Evolutionary conservation across 1,284 basidiomycete species (phyloP), one percentile per base, ranked within the genome.

Genomic region (Entoloma clypeatum): DNA sequence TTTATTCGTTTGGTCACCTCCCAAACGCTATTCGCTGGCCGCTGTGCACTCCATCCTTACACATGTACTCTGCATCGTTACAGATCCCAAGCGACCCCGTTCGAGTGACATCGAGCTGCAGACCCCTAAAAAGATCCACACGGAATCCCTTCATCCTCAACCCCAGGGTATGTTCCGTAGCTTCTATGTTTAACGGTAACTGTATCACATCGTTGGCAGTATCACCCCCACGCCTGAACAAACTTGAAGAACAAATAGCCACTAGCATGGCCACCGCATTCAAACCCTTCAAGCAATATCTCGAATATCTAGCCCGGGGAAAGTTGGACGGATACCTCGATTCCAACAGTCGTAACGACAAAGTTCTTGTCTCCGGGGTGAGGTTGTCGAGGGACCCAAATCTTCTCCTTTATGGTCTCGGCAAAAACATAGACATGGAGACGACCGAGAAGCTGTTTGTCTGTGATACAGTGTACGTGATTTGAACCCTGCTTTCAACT

Each of bases 331-430:
- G 34, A 36, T 36, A 36, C 22, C 34, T 36, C 34, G 34, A 36
- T 24, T 36, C 14, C 3, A 35, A 19, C 26, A 17, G 30, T 35
- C 36, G 19, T 38, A 30, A 37, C 28, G 44, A 36, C 39, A 37
- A 42, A 31, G n/a, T 30, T 25, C n/a, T 10, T 23, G 16, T 11
- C 2, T 13, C 23, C 18, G 28, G 21, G 13, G 31, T 33, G 31
- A 4, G 5, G 7, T 42, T 44, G n/a, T 35, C 33, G 5, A 2
- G 4, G 13, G 19, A 36, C 7, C 45, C 42, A 16, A 44, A 39
- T 41, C 46, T 48, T 44, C 46, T 48, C 34, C 16, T 48, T 29
- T 43, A 44, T 14, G 27, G 44, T 30, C 46, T 48, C 10, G 43
- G 43, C 46, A 48, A 25, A 23, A 2, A 44, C 31, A n/a, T 27